Base-by-base conservation (phyloP, 2,329 filamentous ascomycete species). In the Madurella fahalii region DNA sequence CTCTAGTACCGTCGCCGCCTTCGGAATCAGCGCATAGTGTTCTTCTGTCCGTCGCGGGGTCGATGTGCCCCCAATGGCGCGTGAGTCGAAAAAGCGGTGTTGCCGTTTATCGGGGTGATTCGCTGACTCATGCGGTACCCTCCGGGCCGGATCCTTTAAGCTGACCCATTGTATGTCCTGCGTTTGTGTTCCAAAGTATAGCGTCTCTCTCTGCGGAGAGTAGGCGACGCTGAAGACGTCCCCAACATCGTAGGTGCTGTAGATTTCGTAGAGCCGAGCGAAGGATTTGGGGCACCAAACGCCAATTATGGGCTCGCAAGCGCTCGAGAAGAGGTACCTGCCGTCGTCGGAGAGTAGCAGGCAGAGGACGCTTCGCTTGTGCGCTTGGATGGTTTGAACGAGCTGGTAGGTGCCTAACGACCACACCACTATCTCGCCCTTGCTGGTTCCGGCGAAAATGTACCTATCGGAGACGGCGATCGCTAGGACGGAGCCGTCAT, bases 171-270 rank as follows among this genome's bases (percentile, higher is more conserved):
- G 92, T 50, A 96, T 94, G 40, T 87, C 90, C 8, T 91, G 94
- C 67, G 97, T 96, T 68, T 97, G 94, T 0, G 91, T 90, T 54
- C 94, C 94, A 42, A 96, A 82, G 69, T 96, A 97, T 4, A 96
- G 80, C 0, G 88, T 95, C 62, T 93, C 82, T 64, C 90, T 78
- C 61, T 84, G 80, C 7, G 84, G 75, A 4, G 91, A 96, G 70
- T 95, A 96, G 1, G 87, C 87, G n/a, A 96, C 86, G 63, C 90
- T 95, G 69, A 97, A 97, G 56, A 99, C 84, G 73, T 99, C 94
- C 56, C 94, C 94, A 40, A 96, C 89, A 64, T 97, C 94, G 71
- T 95, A 93, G 47, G 86, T 87, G 59, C 91, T 95, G 75, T 95
- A 95, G 58, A 97, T 89, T 59, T 94, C 90, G 74, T 92, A 94